Percentiles rank a stretch among this genome's conserved stretches.
phyloP scores from a whole-genome alignment of 1,284 basidiomycete species.

The Tylopilus orsonianus region DNA sequence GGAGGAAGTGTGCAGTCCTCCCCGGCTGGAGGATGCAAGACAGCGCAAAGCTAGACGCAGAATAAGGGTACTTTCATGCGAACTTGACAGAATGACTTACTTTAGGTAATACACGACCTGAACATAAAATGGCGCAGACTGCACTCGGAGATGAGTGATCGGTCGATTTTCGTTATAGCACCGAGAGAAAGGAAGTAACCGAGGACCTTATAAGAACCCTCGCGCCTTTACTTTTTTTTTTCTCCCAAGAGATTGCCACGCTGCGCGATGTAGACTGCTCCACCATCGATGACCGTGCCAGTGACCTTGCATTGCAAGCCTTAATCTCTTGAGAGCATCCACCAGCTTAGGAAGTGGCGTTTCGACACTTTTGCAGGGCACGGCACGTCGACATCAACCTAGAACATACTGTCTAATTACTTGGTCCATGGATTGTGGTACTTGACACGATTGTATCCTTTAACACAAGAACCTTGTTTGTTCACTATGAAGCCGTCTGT shows the following conservation, averaged over 20 bases:
- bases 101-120: conserved; percentile 34
- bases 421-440: no score
- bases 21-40: conserved; percentile 44
- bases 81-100: conserved; percentile 20
- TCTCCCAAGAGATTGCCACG: conserved; percentile 45
- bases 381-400: conserved; percentile 52
- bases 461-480: no score
- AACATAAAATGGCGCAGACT: conserved; percentile 32
- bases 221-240: neutral
- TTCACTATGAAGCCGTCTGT: no score
- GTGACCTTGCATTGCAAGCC: conserved; percentile 41
- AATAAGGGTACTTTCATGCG: neutral
- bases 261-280: conserved; percentile 41
- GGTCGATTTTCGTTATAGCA: neutral
- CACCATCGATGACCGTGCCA: conserved; percentile 51
- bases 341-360: conserved; percentile 55
- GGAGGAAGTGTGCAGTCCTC: conserved; percentile 57
- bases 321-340: conserved; percentile 44
- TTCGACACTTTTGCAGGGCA: conserved; percentile 42
- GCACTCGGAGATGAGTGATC: neutral
- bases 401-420: no score
- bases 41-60: conserved; percentile 40
- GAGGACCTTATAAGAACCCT: conserved; percentile 28
- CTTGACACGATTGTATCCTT: no score
- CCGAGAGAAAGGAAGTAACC: conserved; percentile 25